Evolutionary conservation across 2,329 filamentous ascomycete species (phyloP).

Genomic region (Aspergillus tubingensis): DNA sequence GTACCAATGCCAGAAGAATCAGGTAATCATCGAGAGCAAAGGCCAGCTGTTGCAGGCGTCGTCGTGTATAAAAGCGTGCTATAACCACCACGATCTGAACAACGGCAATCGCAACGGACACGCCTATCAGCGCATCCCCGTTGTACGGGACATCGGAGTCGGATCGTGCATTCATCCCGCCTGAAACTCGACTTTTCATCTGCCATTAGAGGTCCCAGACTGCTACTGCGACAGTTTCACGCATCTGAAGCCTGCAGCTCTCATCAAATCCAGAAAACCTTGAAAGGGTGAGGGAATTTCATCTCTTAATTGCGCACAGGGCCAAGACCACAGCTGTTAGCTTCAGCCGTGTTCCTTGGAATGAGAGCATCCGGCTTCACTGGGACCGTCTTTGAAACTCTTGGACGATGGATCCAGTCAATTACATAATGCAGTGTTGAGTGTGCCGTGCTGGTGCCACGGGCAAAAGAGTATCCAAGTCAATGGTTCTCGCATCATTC

Average conservation of each 20-base stretch:
- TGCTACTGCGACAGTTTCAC: background rate
- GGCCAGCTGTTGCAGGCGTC: slow-evolving; percentile 21
- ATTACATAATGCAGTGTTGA: background rate
- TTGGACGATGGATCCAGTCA: background rate
- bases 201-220: background rate
- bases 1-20: slow-evolving; percentile 26
- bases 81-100: slow-evolving; percentile 25
- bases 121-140: slow-evolving; percentile 21
- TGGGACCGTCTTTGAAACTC: background rate
- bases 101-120: slow-evolving; percentile 19
- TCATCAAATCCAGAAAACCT: background rate
- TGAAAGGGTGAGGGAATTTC: background rate
- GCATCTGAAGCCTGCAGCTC: background rate
- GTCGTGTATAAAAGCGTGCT: slow-evolving; percentile 26
- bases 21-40: slow-evolving; percentile 26
- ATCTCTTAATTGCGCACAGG: background rate
- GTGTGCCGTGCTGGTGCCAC: background rate
- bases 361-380: background rate
- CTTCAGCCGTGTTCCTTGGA: background rate
- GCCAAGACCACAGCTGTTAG: background rate
- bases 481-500: background rate
- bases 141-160: slow-evolving; percentile 5
- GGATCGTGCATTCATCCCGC: background rate
- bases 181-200: background rate
- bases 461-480: background rate